Evolutionary conservation across 768 basidiomycete species (phyloP).

Genomic region (Royoungia palumana): DNA sequence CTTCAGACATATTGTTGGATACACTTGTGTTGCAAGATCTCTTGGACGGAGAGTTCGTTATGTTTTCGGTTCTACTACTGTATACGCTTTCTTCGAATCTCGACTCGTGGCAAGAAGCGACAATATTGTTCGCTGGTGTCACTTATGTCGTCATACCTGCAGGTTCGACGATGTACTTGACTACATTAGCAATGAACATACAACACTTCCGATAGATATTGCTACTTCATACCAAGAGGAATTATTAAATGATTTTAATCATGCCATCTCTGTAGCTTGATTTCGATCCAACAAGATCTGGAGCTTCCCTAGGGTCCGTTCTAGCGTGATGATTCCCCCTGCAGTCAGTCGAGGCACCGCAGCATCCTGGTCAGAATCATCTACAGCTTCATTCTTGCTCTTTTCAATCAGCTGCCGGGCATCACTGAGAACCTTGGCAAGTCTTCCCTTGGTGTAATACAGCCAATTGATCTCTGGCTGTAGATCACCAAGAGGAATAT

Average conservation of each 20-base stretch:
- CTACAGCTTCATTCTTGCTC: slow-evolving; percentile 45
- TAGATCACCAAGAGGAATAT: slow-evolving; percentile 69
- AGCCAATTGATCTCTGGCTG: slow-evolving; percentile 71
- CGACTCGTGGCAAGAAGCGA: neutral
- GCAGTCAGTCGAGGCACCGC: slow-evolving; percentile 74
- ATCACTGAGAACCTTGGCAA: slow-evolving; percentile 66
- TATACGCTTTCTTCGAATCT: slow-evolving; percentile 9
- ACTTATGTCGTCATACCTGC: neutral
- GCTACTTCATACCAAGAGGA: slow-evolving; percentile 21
- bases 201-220: slow-evolving; percentile 27
- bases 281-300: slow-evolving; percentile 39
- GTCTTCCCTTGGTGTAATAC: slow-evolving; percentile 61
- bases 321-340: slow-evolving; percentile 77
- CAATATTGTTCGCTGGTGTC: slow-evolving; percentile 11
- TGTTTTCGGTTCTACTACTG: slow-evolving; percentile 23
- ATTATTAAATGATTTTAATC: slow-evolving; percentile 13
- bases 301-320: slow-evolving; percentile 70
- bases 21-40: slow-evolving; percentile 13
- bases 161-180: slow-evolving; percentile 6
- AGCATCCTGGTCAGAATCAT: slow-evolving; percentile 33
- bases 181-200: slow-evolving; percentile 26
- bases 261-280: slow-evolving; percentile 12
- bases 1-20: slow-evolving; percentile 6
- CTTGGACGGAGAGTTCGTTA: slow-evolving; percentile 8
- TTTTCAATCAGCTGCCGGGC: slow-evolving; percentile 64